These are phyloP conservation scores for Cryphonectria carpinicola DNA, from an alignment of 2,329 filamentous ascomycete species.

Conservation along the genomic window DNA sequence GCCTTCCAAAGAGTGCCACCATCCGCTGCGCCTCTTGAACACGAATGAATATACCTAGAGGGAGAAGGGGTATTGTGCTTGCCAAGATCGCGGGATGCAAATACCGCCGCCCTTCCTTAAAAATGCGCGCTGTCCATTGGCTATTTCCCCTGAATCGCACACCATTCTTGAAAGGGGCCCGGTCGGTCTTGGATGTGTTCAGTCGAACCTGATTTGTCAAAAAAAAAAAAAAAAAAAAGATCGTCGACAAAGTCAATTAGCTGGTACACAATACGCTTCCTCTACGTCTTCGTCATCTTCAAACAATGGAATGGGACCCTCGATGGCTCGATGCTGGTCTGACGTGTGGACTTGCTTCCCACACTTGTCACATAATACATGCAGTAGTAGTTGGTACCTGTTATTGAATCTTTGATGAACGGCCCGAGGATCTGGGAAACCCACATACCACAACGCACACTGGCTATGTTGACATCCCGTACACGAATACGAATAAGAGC, in stretches of 20 bases:
- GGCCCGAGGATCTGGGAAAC: constrained; percentile 9
- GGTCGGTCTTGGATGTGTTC: neutral
- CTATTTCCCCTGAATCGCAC: constrained; percentile 9
- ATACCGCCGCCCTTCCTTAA: neutral
- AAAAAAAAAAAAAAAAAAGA: too few relatives aligned
- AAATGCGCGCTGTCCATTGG: neutral
- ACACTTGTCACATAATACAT: neutral
- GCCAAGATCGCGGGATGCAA: neutral
- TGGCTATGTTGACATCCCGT: constrained; percentile 1
- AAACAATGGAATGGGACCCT: neutral
- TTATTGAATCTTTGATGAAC: neutral
- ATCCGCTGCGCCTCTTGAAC: neutral
- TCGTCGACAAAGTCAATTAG: neutral
- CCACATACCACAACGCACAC: neutral
- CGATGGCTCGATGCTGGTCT: constrained; percentile 17
- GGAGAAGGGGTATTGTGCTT: neutral
- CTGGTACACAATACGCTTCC: neutral
- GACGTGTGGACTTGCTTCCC: constrained; percentile 17
- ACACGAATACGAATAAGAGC: constrained; percentile 25
- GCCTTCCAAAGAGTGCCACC: neutral
- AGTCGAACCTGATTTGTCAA: neutral
- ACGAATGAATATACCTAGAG: neutral
- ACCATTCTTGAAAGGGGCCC: neutral
- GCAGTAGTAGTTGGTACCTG: neutral
- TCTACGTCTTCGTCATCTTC: neutral